Evolutionary conservation across 2,329 filamentous ascomycete species (phyloP).

Genomic region (Pseudocercospora pini-densiflorae): DNA sequence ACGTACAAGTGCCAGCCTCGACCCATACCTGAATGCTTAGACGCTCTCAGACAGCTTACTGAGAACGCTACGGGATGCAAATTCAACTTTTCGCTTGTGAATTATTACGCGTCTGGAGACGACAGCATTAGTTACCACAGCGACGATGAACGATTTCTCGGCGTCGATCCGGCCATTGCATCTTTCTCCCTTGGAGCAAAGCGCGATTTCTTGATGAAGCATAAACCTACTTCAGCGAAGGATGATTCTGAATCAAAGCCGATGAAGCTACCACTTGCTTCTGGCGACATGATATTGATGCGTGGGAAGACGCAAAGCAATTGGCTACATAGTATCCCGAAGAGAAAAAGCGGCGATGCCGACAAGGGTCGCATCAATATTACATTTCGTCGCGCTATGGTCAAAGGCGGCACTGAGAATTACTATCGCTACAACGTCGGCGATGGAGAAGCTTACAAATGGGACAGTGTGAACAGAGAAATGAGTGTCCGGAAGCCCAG

Average conservation of each 20-base stretch:
- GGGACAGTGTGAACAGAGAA: slow-evolving; percentile 62
- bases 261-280: slow-evolving; percentile 60
- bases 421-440: slow-evolving; percentile 87
- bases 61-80: slow-evolving; percentile 68
- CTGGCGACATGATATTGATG: slow-evolving; percentile 83
- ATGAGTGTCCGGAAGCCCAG: slow-evolving; percentile 47
- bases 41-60: slow-evolving; percentile 64
- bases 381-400: slow-evolving; percentile 73
- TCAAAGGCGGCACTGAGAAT: slow-evolving; percentile 76
- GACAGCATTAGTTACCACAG: slow-evolving; percentile 82
- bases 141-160: slow-evolving; percentile 79
- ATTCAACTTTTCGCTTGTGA: slow-evolving; percentile 81
- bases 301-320: slow-evolving; percentile 72
- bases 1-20: slow-evolving; percentile 67
- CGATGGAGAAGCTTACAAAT: slow-evolving; percentile 68
- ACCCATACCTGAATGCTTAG: slow-evolving; percentile 72
- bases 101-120: slow-evolving; percentile 78
- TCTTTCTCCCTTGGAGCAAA: slow-evolving; percentile 74
- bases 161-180: slow-evolving; percentile 70
- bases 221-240: slow-evolving; percentile 62
- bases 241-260: slow-evolving; percentile 44
- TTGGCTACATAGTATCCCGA: slow-evolving; percentile 80
- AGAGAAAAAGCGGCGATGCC: slow-evolving; percentile 67
- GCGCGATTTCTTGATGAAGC: slow-evolving; percentile 79
- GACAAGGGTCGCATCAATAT: slow-evolving; percentile 72